Conservation (phyloP, 169 alveolate species). For the Eimeria zaria region DNA sequence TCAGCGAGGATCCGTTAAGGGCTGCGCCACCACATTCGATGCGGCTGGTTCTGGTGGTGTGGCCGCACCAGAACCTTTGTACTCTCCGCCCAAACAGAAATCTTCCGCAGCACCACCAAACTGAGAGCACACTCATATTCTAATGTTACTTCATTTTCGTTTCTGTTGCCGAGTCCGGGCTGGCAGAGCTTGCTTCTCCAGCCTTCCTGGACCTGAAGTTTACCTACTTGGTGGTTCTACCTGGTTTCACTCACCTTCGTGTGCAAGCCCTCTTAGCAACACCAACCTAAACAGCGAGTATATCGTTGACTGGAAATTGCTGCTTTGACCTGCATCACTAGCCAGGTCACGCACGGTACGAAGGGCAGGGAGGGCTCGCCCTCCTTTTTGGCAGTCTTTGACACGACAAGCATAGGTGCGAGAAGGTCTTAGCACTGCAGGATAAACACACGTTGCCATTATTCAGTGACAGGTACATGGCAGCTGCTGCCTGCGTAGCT, state of each 20-base stretch:
- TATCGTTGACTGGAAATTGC: neutral
- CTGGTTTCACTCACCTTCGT: neutral
- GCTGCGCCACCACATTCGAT: neutral
- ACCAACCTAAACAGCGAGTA: neutral
- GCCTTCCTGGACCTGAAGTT: neutral
- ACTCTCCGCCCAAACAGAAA: neutral
- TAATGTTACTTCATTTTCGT: neutral
- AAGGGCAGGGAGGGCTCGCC: neutral
- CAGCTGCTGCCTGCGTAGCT: neutral
- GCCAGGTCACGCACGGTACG: neutral
- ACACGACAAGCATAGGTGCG: too few relatives aligned
- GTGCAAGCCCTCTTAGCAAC: neutral
- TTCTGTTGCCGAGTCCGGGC: neutral
- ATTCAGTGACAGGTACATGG: neutral
- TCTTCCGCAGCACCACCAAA: neutral
- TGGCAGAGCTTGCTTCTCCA: neutral
- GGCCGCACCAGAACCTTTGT: neutral
- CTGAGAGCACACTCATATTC: neutral
- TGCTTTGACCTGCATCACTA: neutral
- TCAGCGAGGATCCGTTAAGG: neutral
- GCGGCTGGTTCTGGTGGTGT: constrained; percentile 22
- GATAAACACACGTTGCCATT: neutral
- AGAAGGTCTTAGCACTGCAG: neutral
- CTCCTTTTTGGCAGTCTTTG: neutral
- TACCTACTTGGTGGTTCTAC: neutral